Base-by-base conservation (phyloP, 2,329 filamentous ascomycete genomes). In the Aspergillus vadensis region DNA sequence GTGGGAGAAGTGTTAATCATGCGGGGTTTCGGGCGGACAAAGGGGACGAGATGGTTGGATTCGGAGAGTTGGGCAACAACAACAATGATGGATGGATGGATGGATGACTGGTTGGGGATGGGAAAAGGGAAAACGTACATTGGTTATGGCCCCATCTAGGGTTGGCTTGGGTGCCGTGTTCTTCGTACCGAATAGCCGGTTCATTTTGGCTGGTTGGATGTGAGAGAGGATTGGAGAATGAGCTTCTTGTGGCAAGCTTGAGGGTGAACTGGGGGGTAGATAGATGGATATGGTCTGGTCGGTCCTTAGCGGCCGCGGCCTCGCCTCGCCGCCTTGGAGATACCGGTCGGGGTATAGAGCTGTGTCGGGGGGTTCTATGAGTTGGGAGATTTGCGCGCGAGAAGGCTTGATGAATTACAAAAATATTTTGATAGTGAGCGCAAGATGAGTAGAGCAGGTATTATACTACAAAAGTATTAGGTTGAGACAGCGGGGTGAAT, bases 181-280 rank as follows among this genome's bases (percentile, higher is more conserved):
- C 80, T 93, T 95, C 69, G 89, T 86, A 75, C 95, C 95, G 77
- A 99, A 99, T 69, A 99, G 85, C 70, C 95, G 91, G 78, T 99
- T 98, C 95, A 99, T 98, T 65, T 58, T 83, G 78, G 63, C 51
- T 23, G 52, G 50, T 43, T 36, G 47, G 41, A 32, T 55, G 48
- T 43, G 41, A n/a, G 49, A 39, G 41, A 17, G 55, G 39, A 38
- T 50, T 59, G 27, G 39, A 49, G 52, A 27, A 55, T n/a, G 38
- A n/a, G 55, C 21, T 25, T 25, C 17, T 36, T 30, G 48, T 52
- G 23, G 23, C 23, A 50, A 32, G 47, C 44, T 50, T n/a, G 47
- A 32, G 47, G 47, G 27, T 32, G 17, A 23, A 44, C 5, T 44
- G 41, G 47, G 47, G 21, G 23, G 47, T 30, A 30, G 27, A 30